Evolutionary conservation across 2,329 filamentous ascomycete species (phyloP), one percentile per base, ranked within the genome.

Genomic region (Penicillium verrucosum): DNA sequence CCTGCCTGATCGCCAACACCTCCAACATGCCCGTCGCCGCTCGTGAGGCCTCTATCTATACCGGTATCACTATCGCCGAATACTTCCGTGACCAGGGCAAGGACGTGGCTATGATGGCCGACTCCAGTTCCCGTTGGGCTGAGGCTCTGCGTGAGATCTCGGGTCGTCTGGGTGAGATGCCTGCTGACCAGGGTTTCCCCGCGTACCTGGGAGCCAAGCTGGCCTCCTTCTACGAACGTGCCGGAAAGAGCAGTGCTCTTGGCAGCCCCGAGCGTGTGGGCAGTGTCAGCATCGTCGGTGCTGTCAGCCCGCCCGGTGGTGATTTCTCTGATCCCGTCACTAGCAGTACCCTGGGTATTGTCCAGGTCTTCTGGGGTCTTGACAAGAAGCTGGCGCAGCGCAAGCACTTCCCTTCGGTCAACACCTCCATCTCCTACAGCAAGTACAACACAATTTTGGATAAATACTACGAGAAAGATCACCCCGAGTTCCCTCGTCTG

Each of bases 21-120:
- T 99, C 94, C 69, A 99, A 99, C 83, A 99, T 99, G 94, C 94
- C 94, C 60, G 94, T 99, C 71, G 94, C 94, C 63, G 94, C 94
- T 60, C 91, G 94, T 80, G 94, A 99, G 78, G 94, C 94, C 56
- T 99, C 94, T 63, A 99, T 99, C 74, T 99, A 99, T 79, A 99
- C 94, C 3, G 94, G 86, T 72, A 96, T 97, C 63, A 96, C 91
- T 0, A 88, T 97, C 0, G 90, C 91, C 41, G 94, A 99, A 74
- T 99, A 99, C 71, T 97, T 97, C 82, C 85, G 94, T 65, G 94
- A 99, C 72, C 91, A 96, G 77, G 94, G 94, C 63, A 93, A 97
- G 78, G 85, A 96, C 74, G 94, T 99, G 38, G 93, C 94, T 68
- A 99, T 99, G 94, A 99, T 99, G 94, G 94, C 94, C 62, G 94